Conservation (phyloP, 306 rosid species). For the Castanea crenata region DNA sequence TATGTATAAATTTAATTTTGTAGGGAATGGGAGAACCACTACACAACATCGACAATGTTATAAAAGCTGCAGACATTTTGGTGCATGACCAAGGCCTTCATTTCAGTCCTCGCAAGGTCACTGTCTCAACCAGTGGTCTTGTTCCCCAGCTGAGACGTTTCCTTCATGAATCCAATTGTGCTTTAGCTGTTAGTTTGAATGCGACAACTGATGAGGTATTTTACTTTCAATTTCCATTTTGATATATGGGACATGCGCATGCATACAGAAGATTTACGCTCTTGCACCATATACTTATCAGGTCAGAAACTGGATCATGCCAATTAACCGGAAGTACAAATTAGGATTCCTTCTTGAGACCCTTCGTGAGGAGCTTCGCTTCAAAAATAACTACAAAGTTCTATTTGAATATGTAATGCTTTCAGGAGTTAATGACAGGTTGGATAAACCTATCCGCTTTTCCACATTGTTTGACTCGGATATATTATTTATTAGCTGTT, state of each 20-base stretch:
- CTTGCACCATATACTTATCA: conserved; percentile 34
- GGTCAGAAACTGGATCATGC: conserved; percentile 98
- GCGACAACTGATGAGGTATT: conserved; percentile 92
- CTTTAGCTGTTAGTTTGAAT: conserved; percentile 94
- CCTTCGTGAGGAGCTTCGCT: conserved; percentile 65
- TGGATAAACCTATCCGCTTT: conserved; percentile 8
- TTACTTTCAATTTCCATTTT: conserved; percentile 11
- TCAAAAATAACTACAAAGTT: conserved; percentile 69
- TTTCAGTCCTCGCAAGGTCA: conserved; percentile 93
- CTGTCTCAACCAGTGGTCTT: conserved; percentile 95
- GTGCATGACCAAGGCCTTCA: conserved; percentile 91
- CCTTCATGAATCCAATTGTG: conserved; percentile 73
- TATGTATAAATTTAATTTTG: conserved; percentile 12
- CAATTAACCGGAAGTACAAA: conserved; percentile 83
- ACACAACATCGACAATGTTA: conserved; percentile 91
- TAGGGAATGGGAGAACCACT: conserved; percentile 99
- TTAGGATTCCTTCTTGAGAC: conserved; percentile 74
- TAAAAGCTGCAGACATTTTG: conserved; percentile 87
- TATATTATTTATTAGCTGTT: background rate
- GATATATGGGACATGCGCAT: conserved; percentile 8
- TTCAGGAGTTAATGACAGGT: conserved; percentile 91
- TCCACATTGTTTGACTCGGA: conserved; percentile 23
- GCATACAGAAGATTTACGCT: conserved; percentile 10
- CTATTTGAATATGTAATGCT: conserved; percentile 92
- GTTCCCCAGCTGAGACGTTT: conserved; percentile 87